phyloP scores from a whole-genome alignment of 352 stramenopile species.

The Phytophthora hibernalis region DNA sequence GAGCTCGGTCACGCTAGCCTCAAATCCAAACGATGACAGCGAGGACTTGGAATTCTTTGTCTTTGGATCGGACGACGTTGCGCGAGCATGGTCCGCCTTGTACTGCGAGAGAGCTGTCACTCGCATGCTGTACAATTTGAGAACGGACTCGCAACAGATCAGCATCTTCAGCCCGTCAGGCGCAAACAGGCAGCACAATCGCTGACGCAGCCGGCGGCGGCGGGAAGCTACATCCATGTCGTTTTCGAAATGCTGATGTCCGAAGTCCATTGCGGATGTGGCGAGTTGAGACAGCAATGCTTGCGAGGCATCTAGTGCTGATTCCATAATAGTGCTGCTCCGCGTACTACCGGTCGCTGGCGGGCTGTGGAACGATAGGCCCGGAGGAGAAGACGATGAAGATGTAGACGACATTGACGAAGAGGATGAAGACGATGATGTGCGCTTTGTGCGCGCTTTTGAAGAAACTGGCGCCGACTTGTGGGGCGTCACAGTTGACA shows the following conservation, averaged over 20 bases:
- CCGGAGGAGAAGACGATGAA: constrained; percentile 41
- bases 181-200: constrained; percentile 72
- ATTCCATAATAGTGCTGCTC: constrained; percentile 62
- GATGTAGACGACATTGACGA: constrained; percentile 49
- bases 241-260: constrained; percentile 61
- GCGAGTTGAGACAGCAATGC: constrained; percentile 73
- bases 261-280: constrained; percentile 69
- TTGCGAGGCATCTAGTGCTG: constrained; percentile 71
- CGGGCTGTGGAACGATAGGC: constrained; percentile 33
- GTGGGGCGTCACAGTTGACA: constrained; percentile 22
- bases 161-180: constrained; percentile 71
- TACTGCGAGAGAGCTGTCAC: constrained; percentile 41
- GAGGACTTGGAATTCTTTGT: constrained; percentile 63
- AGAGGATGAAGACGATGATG: constrained; percentile 44
- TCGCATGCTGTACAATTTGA: constrained; percentile 75
- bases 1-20: constrained; percentile 65
- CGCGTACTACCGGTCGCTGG: constrained; percentile 26
- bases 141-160: constrained; percentile 62
- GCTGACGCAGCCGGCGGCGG: constrained; percentile 57
- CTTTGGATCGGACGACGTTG: constrained; percentile 35
- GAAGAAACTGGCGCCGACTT: constrained; percentile 25
- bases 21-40: constrained; percentile 66
- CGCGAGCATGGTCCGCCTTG: constrained; percentile 42
- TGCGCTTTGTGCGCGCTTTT: constrained; percentile 40
- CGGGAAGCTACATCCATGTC: constrained; percentile 57